Base-by-base conservation (phyloP, 495 filamentous ascomycete species). In the Penicillium mononematosum region DNA sequence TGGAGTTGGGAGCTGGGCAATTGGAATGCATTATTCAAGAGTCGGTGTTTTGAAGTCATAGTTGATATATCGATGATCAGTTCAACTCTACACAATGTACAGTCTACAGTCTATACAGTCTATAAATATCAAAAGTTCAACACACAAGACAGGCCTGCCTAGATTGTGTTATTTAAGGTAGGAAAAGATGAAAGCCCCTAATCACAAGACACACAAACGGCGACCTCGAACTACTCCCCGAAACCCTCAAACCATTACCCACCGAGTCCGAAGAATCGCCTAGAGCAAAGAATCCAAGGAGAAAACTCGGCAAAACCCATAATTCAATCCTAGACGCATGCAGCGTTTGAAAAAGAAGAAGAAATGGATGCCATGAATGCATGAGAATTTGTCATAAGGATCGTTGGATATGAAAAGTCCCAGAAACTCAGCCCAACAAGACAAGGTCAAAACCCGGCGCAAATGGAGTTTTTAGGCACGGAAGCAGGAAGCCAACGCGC, bases 371-470 rank as follows among this genome's bases (percentile, higher is more conserved):
- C 72, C 72, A 73, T 72, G 66, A 65, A 77, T 77, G 73, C 69
- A 75, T 63, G 59, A 68, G 59, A 57, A 64, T 24, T 69, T 72
- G 65, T 75, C 75, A 75, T 78, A 72, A 76, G 67, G 69, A 76
- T 73, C 72, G 68, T 74, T 70, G 66, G 60, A 71, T 70, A 74
- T 70, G 70, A 67, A 66, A 70, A 72, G 66, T 67, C 70, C 67
- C 70, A 51, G 50, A 42, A 64, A 61, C 53, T 61, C 53, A 55
- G 46, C 41, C 31, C 52, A 45, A 55, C 32, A 63, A 50, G 48
- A 53, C 58, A 59, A 51, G 56, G 31, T 61, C 41, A 50, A 50
- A 19, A 44, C 52, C 41, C 58, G 22, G 58, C 36, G 32, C 36
- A 58, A 17, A 56, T 39, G 53, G 39, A 38, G 17, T 36, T 50